Evolutionary conservation across 768 basidiomycete species (phyloP).

Genomic region (Tylopilus subfusipes): DNA sequence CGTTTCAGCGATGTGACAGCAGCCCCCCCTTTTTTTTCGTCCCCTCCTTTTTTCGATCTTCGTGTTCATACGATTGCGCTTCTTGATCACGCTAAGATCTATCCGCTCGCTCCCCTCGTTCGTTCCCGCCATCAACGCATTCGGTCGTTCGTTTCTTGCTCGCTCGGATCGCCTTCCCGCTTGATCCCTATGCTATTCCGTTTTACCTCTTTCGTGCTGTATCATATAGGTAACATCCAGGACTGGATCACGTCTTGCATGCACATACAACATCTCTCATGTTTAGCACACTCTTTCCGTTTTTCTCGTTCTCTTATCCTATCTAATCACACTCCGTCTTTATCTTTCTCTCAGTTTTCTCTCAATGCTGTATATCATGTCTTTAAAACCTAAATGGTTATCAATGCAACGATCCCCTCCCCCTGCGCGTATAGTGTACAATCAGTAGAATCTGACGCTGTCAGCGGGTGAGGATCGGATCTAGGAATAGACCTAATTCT

Average conservation of each 20-base stretch:
- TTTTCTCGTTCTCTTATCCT: not conserved
- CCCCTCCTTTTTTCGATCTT: slow-evolving; percentile 5
- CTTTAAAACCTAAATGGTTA: not conserved
- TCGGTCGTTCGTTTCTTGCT: slow-evolving; percentile 6
- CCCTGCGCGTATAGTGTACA: not conserved
- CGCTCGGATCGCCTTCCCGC: not conserved
- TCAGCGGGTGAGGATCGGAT: not conserved
- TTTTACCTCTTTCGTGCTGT: slow-evolving; percentile 1
- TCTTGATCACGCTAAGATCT: slow-evolving; percentile 21
- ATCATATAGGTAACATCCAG: slow-evolving; percentile 11
- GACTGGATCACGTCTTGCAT: slow-evolving; percentile 11
- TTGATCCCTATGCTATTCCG: slow-evolving; percentile 1
- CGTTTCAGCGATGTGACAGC: slow-evolving; percentile 11
- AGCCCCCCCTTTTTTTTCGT: not conserved
- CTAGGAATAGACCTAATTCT: slow-evolving; percentile 15
- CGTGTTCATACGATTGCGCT: slow-evolving; percentile 17
- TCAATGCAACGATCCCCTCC: not conserved
- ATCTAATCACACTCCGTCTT: not conserved
- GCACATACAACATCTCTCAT: not conserved
- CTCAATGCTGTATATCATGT: slow-evolving; percentile 10
- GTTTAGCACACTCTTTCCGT: slow-evolving; percentile 9
- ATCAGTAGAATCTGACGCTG: not conserved
- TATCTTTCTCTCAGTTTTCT: not conserved
- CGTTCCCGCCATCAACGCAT: not conserved
- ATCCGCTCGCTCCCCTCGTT: slow-evolving; percentile 3